Evolutionary conservation across 192 early-diverging fungal genomes (phyloP).

Genomic region (Lunasporangiospora selenospora): DNA sequence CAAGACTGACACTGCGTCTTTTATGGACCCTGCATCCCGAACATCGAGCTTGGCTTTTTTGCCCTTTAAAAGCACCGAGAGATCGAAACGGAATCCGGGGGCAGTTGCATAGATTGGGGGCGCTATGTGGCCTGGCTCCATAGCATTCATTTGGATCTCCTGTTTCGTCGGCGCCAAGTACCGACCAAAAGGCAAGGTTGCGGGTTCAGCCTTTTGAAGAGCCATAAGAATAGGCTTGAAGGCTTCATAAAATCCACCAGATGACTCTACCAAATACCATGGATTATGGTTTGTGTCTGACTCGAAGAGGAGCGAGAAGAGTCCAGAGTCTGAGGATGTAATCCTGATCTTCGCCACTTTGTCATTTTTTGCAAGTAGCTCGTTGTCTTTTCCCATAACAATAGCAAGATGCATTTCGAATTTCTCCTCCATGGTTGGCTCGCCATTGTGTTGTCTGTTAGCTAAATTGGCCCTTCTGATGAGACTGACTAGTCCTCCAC

Average conservation of each 20-base stretch:
- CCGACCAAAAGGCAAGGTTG: constrained; percentile 44
- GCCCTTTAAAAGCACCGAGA: constrained; percentile 20
- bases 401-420: constrained; percentile 51
- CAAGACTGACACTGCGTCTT: constrained; percentile 2
- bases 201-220: constrained; percentile 31
- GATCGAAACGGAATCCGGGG: constrained; percentile 21
- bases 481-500: constrained; percentile 54
- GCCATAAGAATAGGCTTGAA: constrained; percentile 47
- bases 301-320: constrained; percentile 20
- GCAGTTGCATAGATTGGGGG: constrained; percentile 15
- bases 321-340: constrained; percentile 26
- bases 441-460: background rate
- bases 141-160: background rate
- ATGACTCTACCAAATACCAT: constrained; percentile 49
- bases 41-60: constrained; percentile 13
- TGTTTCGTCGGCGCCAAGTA: constrained; percentile 38
- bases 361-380: constrained; percentile 23
- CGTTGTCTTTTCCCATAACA: constrained; percentile 34
- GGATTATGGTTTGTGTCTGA: background rate
- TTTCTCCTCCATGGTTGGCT: background rate
- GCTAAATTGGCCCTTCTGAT: constrained; percentile 25
- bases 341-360: constrained; percentile 27
- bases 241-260: constrained; percentile 40
- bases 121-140: too few species aligned
- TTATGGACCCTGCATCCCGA: background rate